Conservation (phyloP, 371 early-diverging fungal species). For the Syncephalis plumigaleata region DNA sequence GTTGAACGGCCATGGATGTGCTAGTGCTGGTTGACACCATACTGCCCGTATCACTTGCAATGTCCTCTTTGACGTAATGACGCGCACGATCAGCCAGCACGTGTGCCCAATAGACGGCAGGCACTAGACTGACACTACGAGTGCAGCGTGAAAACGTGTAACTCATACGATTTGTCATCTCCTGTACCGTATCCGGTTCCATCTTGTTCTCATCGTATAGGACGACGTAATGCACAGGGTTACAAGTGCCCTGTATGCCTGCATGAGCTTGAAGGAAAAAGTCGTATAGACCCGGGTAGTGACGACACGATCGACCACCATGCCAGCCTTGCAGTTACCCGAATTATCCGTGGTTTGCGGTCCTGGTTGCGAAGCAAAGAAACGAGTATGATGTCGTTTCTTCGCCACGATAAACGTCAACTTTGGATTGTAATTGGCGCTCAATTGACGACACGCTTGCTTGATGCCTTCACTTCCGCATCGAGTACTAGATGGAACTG, state of each 20-base stretch:
- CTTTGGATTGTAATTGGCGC: conserved; percentile 39
- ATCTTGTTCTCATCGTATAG: conserved; percentile 55
- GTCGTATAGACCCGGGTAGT: conserved; percentile 46
- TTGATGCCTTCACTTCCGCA: conserved; percentile 50
- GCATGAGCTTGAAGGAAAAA: conserved; percentile 72
- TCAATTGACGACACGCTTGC: conserved; percentile 37
- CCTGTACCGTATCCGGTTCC: conserved; percentile 39
- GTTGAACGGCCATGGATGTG: no score
- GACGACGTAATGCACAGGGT: conserved; percentile 66
- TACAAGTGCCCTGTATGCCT: conserved; percentile 61
- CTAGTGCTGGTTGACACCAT: no score
- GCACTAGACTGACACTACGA: conserved; percentile 54
- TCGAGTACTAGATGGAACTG: conserved; percentile 48
- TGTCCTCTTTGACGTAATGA: no score
- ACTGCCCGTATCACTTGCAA: no score
- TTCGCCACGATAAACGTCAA: conserved; percentile 75
- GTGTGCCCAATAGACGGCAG: conserved; percentile 83
- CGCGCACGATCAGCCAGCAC: conserved; percentile 65
- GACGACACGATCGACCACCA: conserved; percentile 53
- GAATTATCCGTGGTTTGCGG: conserved; percentile 22
- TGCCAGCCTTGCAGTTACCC: conserved; percentile 69
- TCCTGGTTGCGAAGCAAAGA: conserved; percentile 40
- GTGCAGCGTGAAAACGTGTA: conserved; percentile 72
- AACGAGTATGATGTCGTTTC: conserved; percentile 75
- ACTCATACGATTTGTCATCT: conserved; percentile 58